These are phyloP conservation scores for Coprinopsis strossmayeri DNA, from an alignment of 768 basidiomycete genomes.

Conservation along the genomic window DNA sequence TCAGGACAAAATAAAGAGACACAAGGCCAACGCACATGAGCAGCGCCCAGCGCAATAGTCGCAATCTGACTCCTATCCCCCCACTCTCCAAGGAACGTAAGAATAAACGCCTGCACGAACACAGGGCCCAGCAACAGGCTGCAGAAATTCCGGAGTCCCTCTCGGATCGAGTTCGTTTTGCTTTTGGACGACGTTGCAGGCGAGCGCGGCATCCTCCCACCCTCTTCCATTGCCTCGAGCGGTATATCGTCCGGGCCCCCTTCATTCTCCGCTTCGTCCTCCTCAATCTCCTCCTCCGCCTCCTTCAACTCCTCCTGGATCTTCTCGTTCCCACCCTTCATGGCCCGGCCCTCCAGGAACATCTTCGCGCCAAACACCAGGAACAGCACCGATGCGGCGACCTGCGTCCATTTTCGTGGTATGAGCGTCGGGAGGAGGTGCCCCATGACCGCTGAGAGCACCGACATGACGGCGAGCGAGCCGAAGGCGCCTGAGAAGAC, in stretches of 20 bases:
- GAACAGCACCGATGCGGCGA: slow-evolving; percentile 76
- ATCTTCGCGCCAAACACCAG: slow-evolving; percentile 88
- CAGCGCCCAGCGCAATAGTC: slow-evolving; percentile 91
- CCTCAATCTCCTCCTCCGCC: slow-evolving; percentile 92
- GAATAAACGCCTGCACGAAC: slow-evolving; percentile 89
- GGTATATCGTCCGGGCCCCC: slow-evolving; percentile 53
- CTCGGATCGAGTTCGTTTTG: slow-evolving; percentile 23
- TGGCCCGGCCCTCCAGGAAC: slow-evolving; percentile 76
- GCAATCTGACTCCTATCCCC: slow-evolving; percentile 97
- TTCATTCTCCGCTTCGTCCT: slow-evolving; percentile 54
- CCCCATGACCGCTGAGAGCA: slow-evolving; percentile 91
- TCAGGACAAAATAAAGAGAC: slow-evolving; percentile 1
- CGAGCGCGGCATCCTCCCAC: slow-evolving; percentile 23
- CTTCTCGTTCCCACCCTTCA: slow-evolving; percentile 74
- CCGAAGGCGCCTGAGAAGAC: slow-evolving; percentile 89
- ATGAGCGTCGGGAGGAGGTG: slow-evolving; percentile 82
- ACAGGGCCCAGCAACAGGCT: slow-evolving; percentile 84
- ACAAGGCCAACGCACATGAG: slow-evolving; percentile 57
- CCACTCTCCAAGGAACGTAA: slow-evolving; percentile 99
- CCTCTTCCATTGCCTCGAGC: slow-evolving; percentile 74
- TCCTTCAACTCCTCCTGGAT: slow-evolving; percentile 94
- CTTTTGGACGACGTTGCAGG: slow-evolving; percentile 12
- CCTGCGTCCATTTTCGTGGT: slow-evolving; percentile 61
- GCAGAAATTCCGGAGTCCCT: slow-evolving; percentile 78
- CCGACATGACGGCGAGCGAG: slow-evolving; percentile 87